Evolutionary conservation across 306 rosid genomes (phyloP).

Genomic region (Prunus campanulata): DNA sequence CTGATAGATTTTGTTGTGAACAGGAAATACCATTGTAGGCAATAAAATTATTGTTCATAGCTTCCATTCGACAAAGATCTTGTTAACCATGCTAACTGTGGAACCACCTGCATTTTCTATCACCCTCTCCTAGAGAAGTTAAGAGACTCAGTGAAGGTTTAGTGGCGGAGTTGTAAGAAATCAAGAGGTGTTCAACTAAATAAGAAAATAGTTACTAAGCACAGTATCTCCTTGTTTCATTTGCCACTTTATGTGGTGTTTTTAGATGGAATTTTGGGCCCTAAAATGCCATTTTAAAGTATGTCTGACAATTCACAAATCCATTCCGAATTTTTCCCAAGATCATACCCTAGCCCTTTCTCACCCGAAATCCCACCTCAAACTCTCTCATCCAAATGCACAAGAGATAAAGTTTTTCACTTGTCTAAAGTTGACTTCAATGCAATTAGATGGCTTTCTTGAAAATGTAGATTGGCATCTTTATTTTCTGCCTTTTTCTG

Average conservation of each 20-base stretch:
- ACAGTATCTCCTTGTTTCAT: neutral
- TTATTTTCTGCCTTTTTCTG: neutral
- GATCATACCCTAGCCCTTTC: neutral
- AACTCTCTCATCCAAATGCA: slow-evolving; percentile 1
- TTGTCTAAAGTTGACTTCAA: neutral
- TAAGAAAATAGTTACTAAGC: neutral
- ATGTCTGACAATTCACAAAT: neutral
- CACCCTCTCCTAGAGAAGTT: neutral
- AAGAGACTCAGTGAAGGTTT: neutral
- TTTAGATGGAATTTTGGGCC: neutral
- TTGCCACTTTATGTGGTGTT: neutral
- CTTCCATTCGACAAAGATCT: neutral
- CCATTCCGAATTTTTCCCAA: neutral
- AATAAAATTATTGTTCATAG: neutral
- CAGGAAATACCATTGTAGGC: neutral
- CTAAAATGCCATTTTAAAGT: neutral
- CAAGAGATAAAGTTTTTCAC: neutral
- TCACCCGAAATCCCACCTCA: neutral
- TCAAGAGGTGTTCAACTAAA: neutral
- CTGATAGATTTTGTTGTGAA: neutral
- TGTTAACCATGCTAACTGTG: neutral
- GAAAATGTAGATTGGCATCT: slow-evolving; percentile 19
- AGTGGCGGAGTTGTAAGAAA: neutral
- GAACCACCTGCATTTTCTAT: neutral
- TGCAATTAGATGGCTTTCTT: slow-evolving; percentile 5